Evolutionary conservation across 805 yeast genomes (phyloP).

Genomic region (Starmerella scarabaei): DNA sequence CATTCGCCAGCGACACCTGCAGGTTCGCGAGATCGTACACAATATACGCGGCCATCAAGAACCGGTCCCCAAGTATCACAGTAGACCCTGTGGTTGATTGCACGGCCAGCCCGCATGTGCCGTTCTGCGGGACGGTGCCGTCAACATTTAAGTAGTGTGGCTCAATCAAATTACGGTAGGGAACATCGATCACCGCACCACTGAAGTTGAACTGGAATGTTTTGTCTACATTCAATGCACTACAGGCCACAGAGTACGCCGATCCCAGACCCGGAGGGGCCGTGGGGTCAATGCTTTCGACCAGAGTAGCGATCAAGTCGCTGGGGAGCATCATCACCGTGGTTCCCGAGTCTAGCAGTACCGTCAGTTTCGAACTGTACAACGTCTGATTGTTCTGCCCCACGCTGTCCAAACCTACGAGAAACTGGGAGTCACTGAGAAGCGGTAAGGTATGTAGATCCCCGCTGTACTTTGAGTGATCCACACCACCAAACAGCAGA

Average conservation of each 20-base stretch:
- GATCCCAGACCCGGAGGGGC: too few relatives aligned
- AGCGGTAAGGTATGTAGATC: conserved; percentile 28
- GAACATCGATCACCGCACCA: conserved; percentile 12
- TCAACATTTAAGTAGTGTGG: conserved; percentile 1
- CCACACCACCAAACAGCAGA: conserved; percentile 34
- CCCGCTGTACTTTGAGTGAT: conserved; percentile 31
- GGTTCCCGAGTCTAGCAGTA: conserved; percentile 42
- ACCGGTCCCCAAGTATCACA: conserved; percentile 47
- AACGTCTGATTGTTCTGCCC: conserved; percentile 2
- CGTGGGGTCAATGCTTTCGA: conserved; percentile 4
- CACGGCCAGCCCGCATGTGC: conserved; percentile 15
- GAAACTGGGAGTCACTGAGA: conserved; percentile 6
- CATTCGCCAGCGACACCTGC: conserved; percentile 42
- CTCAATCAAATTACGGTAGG: conserved; percentile 5
- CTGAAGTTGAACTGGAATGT: conserved; percentile 11
- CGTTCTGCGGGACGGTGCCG: conserved; percentile 2
- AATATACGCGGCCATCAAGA: conserved; percentile 49
- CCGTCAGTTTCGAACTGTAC: conserved; percentile 26
- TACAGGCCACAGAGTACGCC: conserved; percentile 18
- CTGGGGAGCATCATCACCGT: conserved; percentile 34
- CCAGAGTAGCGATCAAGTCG: conserved; percentile 3
- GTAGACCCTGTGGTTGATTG: conserved; percentile 10
- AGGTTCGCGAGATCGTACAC: conserved; percentile 50
- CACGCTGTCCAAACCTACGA: conserved; percentile 3
- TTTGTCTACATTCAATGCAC: not conserved